Evolutionary conservation across 2,329 filamentous ascomycete species (phyloP), one percentile per base, ranked within the genome.

Genomic region (Aphanocladium album): DNA sequence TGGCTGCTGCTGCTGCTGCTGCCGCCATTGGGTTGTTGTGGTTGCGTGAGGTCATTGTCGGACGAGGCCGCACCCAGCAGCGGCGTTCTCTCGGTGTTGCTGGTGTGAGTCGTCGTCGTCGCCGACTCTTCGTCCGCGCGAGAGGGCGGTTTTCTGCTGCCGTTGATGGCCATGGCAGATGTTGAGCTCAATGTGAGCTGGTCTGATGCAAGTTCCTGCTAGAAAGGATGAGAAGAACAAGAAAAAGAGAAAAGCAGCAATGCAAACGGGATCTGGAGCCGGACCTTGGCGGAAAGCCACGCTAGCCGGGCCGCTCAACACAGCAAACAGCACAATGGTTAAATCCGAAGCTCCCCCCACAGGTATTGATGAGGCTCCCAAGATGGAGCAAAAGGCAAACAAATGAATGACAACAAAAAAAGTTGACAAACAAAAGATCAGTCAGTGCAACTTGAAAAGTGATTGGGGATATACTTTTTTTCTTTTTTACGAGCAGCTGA

Each of bases 31-130:
- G 23, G 21, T 14, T 51, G 49, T n/a, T 30, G 46, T 5, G 21
- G 27, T 3, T 12, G 33, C 21, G 43, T 30, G 4, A 23, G 25
- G 50, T 7, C 27, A 35, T 25, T n/a, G 21, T 39, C 30, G 33
- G 45, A 33, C 43, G 45, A 57, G 55, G 55, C 45, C 25, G 55
- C 16, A 9, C 21, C 11, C 21, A 57, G 35, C 11, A 57, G 45
- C 3, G 55, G 55, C 46, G 45, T 57, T 41, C 27, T 21, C n/a
- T 57, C 55, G 45, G 55, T 50, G 45, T 9, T 49, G 55, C 17
- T 12, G 33, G 5, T 16, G 11, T 21, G 39, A 9, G 11, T n/a
- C n/a, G n/a, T n/a, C n/a, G 19, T 17, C 3, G 23, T 11, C 11
- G 11, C 21, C 35, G 55, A 39, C n/a, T 57, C 55, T 41, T 14